Evolutionary conservation across 1,139 yeast species (phyloP).

Genomic region (Kodamaea anthophila): DNA sequence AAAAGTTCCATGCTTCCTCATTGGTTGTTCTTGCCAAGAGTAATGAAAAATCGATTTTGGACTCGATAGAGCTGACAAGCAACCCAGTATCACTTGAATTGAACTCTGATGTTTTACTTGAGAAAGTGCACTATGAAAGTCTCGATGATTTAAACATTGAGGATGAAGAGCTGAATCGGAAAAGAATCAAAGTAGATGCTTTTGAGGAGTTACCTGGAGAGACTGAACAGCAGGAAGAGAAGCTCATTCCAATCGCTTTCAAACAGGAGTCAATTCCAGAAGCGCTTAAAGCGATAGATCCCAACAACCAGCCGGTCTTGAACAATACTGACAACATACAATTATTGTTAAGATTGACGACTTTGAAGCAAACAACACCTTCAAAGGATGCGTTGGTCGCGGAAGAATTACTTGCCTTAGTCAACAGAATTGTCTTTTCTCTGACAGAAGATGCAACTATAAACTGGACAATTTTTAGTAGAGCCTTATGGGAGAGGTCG

Average conservation of each 20-base stretch:
- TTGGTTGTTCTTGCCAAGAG: constrained; percentile 76
- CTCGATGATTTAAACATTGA: constrained; percentile 44
- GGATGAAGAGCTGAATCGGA: constrained; percentile 24
- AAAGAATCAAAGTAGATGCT: constrained; percentile 33
- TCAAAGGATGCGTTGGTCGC: constrained; percentile 63
- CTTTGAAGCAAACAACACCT: constrained; percentile 68
- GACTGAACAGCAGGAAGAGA: constrained; percentile 22
- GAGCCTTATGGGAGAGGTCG: constrained; percentile 90
- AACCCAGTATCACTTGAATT: constrained; percentile 54
- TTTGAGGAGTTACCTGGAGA: constrained; percentile 11
- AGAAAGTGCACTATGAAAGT: constrained; percentile 62
- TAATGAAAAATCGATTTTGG: constrained; percentile 21
- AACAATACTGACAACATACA: constrained; percentile 68
- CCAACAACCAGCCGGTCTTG: constrained; percentile 74
- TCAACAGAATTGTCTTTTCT: constrained; percentile 61
- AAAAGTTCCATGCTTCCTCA: constrained; percentile 62
- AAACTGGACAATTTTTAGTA: constrained; percentile 76
- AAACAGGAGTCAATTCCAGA: constrained; percentile 60
- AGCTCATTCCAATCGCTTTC: constrained; percentile 54
- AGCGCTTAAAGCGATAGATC: constrained; percentile 54
- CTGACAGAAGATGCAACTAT: constrained; percentile 29
- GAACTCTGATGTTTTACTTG: constrained; percentile 75
- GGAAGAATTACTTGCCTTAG: constrained; percentile 75
- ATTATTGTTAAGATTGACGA: constrained; percentile 59
- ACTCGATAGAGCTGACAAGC: constrained; percentile 15